Base-by-base conservation (phyloP, 2,329 filamentous ascomycete genomes). In the Neofusicoccum laricinum region DNA sequence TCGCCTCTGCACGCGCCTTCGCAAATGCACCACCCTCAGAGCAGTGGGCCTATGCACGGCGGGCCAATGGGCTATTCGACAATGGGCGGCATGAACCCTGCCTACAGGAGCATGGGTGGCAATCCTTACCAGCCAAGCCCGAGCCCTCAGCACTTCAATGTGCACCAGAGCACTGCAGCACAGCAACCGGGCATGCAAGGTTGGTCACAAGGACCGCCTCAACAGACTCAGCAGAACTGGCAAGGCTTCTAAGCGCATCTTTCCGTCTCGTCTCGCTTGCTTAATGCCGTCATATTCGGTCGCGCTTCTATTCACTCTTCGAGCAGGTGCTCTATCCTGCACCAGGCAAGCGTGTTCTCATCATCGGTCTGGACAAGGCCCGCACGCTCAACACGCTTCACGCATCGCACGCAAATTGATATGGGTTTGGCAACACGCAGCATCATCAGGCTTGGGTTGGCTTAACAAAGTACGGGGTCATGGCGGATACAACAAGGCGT, bases 181-280 rank as follows among this genome's bases (percentile, higher is more conserved):
- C 79, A 79, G 67, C 82, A 84, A 68, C 79, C 80, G n/a, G 78
- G 80, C 43, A 83, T 84, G 81, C 81, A 81, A 67, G 80, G 80
- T 46, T 84, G 81, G 81, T 75, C 80, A 65, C 77, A 79, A 55
- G 75, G 75, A n/a, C 71, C 69, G 43, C 69, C 70, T 48, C 70
- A 70, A 51, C 75, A 76, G 65, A 70, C 72, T 45, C 78, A 77
- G 69, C 74, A 78, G 69, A 77, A 77, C 64, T 80, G 78, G 76
- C 72, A 73, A 63, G 66, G 68, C 40, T 71, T 68, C 65, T 70
- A 70, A 67, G 19, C 72, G 72, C 38, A 46, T n/a, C 32, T 46
- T 21, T 53, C 8, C 34, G 6, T 43, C 15, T 40, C 38, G 15
- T 21, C 30, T 41, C 7, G 30, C 45, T n/a, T 19, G 4, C 19